Percentiles rank a stretch among this genome's conserved stretches.
phyloP scores from a whole-genome alignment of 306 rosid genomes.

The Oxytropis ochrocephala region DNA sequence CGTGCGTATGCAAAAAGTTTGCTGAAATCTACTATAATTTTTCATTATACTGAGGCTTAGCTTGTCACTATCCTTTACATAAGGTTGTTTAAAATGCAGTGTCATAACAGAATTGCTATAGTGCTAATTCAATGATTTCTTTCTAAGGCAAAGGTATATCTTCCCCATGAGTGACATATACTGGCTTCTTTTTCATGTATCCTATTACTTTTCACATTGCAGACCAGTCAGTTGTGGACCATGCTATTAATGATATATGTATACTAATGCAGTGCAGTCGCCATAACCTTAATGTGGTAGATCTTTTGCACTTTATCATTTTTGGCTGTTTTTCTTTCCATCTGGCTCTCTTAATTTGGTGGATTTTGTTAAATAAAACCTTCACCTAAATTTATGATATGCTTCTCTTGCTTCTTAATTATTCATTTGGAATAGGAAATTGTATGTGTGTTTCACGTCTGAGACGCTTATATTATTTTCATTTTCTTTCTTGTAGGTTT shows the following conservation, averaged over 20 bases:
- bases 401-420: not conserved
- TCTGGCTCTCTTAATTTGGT: slow-evolving; percentile 7
- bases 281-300: slow-evolving; percentile 86
- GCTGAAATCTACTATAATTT: not conserved
- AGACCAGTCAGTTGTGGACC: slow-evolving; percentile 87
- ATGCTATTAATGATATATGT: slow-evolving; percentile 77
- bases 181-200: slow-evolving; percentile 1
- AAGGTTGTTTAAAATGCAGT: not conserved
- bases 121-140: not conserved
- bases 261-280: slow-evolving; percentile 86
- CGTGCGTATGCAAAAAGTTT: not conserved
- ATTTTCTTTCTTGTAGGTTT: slow-evolving; percentile 55
- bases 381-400: not conserved
- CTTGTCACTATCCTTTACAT: not conserved
- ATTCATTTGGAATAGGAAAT: not conserved
- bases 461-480: slow-evolving; percentile 21
- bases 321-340: not conserved
- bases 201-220: slow-evolving; percentile 22
- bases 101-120: not conserved
- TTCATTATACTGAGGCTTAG: not conserved
- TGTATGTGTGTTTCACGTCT: not conserved
- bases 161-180: not conserved
- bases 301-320: not conserved
- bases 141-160: not conserved
- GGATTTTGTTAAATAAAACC: not conserved